Evolutionary conservation across 1,284 basidiomycete species (phyloP), one percentile per base, ranked within the genome.

Genomic region (Ceratobasidium sp.): DNA sequence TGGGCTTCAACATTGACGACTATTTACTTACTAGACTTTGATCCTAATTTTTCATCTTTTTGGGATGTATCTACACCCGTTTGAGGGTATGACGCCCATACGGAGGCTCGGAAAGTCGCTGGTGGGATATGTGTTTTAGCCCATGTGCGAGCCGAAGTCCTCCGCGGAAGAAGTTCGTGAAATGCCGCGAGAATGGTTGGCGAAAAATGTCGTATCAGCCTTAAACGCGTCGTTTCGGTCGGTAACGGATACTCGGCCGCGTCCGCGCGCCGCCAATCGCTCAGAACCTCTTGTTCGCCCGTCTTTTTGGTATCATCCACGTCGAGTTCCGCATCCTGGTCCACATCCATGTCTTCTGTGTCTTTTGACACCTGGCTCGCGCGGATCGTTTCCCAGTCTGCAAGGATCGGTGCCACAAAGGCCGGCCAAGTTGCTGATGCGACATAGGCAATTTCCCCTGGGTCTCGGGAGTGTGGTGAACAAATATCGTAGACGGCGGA

Each of bases 401-500:
- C 90, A 1, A 93, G 83, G 5, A 95, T 82, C 0, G 93, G 93
- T 72, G 90, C 87, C 0, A 92, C 88, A 81, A 94, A 94, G 0
- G 90, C 91, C 0, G 94, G 94, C 94, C 95, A 97, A 13, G 93
- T 89, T 5, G 94, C 92, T 0, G 90, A 89, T 0, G 93, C 90
- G 53, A 96, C 89, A 82, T 95, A 95, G 56, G 90, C 89, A 0
- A 96, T 87, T 83, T 96, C 94, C 63, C 89, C 83, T 0, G 91
- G 89, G 80, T 94, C 91, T 23, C 89, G 89, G 0, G 90, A 90
- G 83, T 93, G 94, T 4, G 91, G 88, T 3, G 89, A 88, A 82
- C 93, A 91, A 12, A 91, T 87, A 63, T 91, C 89, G 82, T 91
- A 89, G 7, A 96, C 84, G 1, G 91, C 86, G 10, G 90, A 88